Conservation (phyloP, 2,329 filamentous ascomycete species). For the Colletotrichum tabaci region DNA sequence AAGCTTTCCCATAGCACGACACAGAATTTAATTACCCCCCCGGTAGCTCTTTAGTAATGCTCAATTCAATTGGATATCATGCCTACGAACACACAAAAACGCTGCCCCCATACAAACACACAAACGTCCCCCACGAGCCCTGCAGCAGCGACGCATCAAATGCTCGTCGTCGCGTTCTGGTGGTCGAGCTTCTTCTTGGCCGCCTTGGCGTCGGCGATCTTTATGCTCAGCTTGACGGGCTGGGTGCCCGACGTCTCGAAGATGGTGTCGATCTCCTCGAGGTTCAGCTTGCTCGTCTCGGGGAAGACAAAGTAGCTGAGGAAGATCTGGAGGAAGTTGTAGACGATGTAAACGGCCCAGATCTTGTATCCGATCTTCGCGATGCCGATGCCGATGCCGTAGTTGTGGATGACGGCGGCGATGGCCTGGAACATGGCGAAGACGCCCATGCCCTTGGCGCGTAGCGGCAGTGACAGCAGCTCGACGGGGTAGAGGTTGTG, state of each 20-base stretch:
- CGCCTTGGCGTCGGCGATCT: constrained; percentile 41
- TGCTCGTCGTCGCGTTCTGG: background rate
- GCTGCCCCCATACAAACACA: background rate
- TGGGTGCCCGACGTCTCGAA: constrained; percentile 53
- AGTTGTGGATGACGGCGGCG: constrained; percentile 59
- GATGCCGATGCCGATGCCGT: constrained; percentile 64
- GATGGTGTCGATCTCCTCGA: constrained; percentile 72
- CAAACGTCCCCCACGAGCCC: background rate
- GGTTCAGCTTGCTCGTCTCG: constrained; percentile 63
- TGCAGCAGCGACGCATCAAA: background rate
- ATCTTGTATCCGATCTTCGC: constrained; percentile 64
- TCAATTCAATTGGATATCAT: background rate
- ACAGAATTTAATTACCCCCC: too few species aligned
- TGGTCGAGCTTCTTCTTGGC: constrained; percentile 32
- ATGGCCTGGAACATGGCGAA: constrained; percentile 61
- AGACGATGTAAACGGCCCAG: constrained; percentile 65
- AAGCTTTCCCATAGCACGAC: too few species aligned
- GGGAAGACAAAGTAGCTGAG: constrained; percentile 66
- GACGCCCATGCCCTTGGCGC: constrained; percentile 62
- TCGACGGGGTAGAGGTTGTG: constrained; percentile 64
- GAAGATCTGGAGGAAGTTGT: constrained; percentile 63
- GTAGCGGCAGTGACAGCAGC: constrained; percentile 58
- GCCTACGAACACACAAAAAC: background rate
- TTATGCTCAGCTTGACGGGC: constrained; percentile 41
- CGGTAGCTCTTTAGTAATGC: too few species aligned